Conservation (phyloP, 768 basidiomycete species). For the Paxillus rubicundulus region DNA sequence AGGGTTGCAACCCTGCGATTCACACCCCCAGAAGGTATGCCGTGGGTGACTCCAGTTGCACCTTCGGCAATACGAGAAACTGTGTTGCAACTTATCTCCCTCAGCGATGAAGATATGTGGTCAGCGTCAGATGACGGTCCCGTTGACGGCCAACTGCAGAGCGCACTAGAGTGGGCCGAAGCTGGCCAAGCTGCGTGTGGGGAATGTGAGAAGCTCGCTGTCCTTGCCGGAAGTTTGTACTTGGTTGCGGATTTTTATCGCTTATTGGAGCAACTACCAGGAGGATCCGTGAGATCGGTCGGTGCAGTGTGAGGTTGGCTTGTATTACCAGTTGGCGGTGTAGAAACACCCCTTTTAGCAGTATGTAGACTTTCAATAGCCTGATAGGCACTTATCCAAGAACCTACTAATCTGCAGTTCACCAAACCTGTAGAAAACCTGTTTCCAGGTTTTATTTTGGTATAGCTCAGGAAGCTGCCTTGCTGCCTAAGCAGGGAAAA, state of each 20-base stretch:
- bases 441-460: too few relatives aligned
- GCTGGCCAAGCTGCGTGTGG: slow-evolving; percentile 2
- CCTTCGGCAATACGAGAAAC: slow-evolving; percentile 47
- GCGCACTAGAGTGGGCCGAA: slow-evolving; percentile 51
- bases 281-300: slow-evolving; percentile 4
- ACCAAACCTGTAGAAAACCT: too few relatives aligned
- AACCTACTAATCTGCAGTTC: too few relatives aligned
- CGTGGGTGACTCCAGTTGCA: slow-evolving; percentile 78
- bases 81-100: slow-evolving; percentile 42
- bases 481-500: too few relatives aligned
- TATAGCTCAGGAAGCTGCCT: too few relatives aligned
- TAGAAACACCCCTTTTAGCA: background rate
- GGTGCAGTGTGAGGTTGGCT: background rate
- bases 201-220: slow-evolving; percentile 43
- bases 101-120: slow-evolving; percentile 45
- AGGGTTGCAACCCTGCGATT: slow-evolving; percentile 61
- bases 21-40: slow-evolving; percentile 85
- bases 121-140: slow-evolving; percentile 32
- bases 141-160: slow-evolving; percentile 35
- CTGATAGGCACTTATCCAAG: too few relatives aligned
- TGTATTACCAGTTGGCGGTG: background rate
- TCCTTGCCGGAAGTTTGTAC: slow-evolving; percentile 91
- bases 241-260: slow-evolving; percentile 92
- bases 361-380: background rate
- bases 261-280: slow-evolving; percentile 24